Evolutionary conservation across 228 moss, liverwort and hornwort genomes (phyloP).

Genomic region (Sphagnum magellanicum): DNA sequence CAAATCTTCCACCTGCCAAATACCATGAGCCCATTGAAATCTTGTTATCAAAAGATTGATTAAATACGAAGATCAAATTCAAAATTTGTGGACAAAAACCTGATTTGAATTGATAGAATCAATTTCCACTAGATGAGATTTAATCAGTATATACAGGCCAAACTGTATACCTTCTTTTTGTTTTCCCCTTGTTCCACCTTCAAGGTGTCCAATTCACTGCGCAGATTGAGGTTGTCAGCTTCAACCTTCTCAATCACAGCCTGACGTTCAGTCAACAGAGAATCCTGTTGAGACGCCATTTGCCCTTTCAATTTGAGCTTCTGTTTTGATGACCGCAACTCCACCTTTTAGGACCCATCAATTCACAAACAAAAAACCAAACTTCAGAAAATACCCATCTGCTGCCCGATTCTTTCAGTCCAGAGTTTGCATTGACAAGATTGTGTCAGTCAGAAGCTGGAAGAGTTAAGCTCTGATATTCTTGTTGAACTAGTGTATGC

Average conservation of each 20-base stretch:
- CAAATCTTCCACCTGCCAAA: constrained; percentile 63
- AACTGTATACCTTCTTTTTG: constrained; percentile 61
- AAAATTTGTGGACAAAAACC: not conserved
- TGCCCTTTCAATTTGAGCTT: constrained; percentile 96
- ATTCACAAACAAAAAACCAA: too few species aligned
- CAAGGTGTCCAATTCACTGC: constrained; percentile 62
- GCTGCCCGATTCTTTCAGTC: not conserved
- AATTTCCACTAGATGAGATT: not conserved
- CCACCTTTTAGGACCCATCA: constrained; percentile 40
- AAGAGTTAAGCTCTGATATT: not conserved
- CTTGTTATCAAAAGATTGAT: not conserved
- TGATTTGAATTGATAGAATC: not conserved
- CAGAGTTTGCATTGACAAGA: not conserved
- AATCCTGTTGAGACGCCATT: constrained; percentile 79
- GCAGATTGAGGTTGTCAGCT: constrained; percentile 56
- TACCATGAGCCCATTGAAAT: not conserved
- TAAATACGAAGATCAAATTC: not conserved
- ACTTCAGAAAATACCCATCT: not conserved
- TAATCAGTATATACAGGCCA: not conserved
- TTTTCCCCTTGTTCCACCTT: constrained; percentile 60
- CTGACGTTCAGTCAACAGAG: constrained; percentile 79
- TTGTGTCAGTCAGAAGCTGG: not conserved
- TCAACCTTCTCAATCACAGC: constrained; percentile 72
- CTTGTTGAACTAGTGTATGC: not conserved
- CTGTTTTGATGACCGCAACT: constrained; percentile 82